phyloP scores from a whole-genome alignment of 139 green algal species.

The Micractinium conductrix region DNA sequence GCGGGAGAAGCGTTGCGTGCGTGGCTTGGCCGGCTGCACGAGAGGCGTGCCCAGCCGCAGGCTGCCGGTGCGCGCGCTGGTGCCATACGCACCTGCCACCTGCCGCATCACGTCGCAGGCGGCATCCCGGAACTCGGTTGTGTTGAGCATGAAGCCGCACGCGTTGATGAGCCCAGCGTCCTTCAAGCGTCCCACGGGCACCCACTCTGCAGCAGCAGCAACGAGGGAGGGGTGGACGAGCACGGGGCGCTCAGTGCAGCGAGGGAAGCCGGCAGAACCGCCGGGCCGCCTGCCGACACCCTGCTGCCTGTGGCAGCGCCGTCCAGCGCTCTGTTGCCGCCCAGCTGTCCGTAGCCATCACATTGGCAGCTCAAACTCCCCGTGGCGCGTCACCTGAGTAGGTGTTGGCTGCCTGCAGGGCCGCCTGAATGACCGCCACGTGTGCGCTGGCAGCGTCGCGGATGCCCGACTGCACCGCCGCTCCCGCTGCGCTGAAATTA shows the following conservation, averaged over 20 bases:
- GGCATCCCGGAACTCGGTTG: conserved; percentile 61
- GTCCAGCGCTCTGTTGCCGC: too few relatives aligned
- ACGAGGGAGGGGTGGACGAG: too few relatives aligned
- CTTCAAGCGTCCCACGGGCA: conserved; percentile 64
- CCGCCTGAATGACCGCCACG: conserved; percentile 60
- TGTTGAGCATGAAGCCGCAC: conserved; percentile 66
- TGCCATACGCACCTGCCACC: conserved; percentile 38
- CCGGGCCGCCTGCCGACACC: too few relatives aligned
- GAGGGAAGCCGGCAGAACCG: too few relatives aligned
- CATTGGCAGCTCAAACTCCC: too few relatives aligned
- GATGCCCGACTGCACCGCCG: conserved; percentile 33
- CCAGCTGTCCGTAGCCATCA: too few relatives aligned
- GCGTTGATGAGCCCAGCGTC: conserved; percentile 62
- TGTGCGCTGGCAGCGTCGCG: conserved; percentile 43
- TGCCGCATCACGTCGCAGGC: conserved; percentile 71
- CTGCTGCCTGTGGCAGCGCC: too few relatives aligned
- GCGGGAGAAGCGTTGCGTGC: too few relatives aligned
- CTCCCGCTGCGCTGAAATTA: conserved; percentile 35
- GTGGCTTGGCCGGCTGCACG: too few relatives aligned
- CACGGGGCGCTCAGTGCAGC: too few relatives aligned
- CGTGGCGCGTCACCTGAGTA: conserved; percentile 22
- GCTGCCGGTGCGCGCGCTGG: too few relatives aligned
- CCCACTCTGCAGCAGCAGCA: conserved; percentile 71
- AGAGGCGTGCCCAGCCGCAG: too few relatives aligned
- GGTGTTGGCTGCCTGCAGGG: conserved; percentile 40